phyloP scores from a whole-genome alignment of 495 filamentous ascomycete genomes.

The Podospora pseudopauciseta region DNA sequence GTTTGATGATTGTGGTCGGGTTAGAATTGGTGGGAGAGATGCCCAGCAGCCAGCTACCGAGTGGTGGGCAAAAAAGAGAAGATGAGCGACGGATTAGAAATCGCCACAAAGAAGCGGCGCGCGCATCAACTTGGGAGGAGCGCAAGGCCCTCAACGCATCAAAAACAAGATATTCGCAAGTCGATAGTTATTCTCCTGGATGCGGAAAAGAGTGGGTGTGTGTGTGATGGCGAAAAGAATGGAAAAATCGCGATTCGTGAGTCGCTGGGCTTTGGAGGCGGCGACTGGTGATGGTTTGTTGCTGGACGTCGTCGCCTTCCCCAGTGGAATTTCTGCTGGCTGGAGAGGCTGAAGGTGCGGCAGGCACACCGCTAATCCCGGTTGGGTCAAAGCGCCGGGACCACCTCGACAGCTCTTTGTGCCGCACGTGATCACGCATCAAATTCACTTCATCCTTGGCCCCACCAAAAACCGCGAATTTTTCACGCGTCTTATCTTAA shows the following conservation, averaged over 20 bases:
- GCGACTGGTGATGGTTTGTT: conserved; percentile 14
- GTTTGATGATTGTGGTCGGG: background rate
- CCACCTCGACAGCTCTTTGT: background rate
- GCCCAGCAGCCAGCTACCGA: background rate
- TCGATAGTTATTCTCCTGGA: background rate
- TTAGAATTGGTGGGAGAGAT: background rate
- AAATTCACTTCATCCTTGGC: background rate
- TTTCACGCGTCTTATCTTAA: too few relatives aligned
- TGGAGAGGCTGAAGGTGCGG: conserved; percentile 30
- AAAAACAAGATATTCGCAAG: conserved; percentile 1
- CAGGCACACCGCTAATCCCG: conserved; percentile 15
- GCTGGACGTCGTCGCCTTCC: conserved; percentile 3
- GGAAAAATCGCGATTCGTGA: conserved; percentile 10
- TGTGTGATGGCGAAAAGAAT: conserved; percentile 6
- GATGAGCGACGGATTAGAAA: conserved; percentile 20
- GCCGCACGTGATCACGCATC: background rate
- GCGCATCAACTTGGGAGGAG: conserved; percentile 29
- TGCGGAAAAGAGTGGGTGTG: background rate
- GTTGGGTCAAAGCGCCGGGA: conserved; percentile 3
- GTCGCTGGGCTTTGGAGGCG: conserved; percentile 7
- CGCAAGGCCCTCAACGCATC: conserved; percentile 23
- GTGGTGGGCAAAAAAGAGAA: too few relatives aligned
- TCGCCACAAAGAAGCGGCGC: conserved; percentile 26
- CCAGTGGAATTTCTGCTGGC: conserved; percentile 24
- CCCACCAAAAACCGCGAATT: background rate